Base-by-base conservation (phyloP, 1,139 yeast species). In the Schwanniomyces etchellsii region DNA sequence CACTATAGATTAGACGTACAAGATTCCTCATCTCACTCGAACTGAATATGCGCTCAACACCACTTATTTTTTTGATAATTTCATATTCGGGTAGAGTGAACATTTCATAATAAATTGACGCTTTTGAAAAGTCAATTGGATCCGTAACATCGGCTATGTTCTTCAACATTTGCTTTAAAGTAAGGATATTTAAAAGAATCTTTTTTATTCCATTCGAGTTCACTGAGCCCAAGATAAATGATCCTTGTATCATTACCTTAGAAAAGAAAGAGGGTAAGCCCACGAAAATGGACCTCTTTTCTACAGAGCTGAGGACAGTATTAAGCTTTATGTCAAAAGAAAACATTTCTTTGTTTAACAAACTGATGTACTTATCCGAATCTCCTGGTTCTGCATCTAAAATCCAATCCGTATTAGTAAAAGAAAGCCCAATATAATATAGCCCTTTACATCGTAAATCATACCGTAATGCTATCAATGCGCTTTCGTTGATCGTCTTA, bases 81-180 rank as follows among this genome's bases (percentile, higher is more conserved):
- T 45, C 48, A 31, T 60, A 57, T 37, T 71, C 74, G 33, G 66
- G 61, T 34, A 55, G 44, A 6, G 72, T 63, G 50, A 74, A 66
- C 45, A 75, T 47, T 27, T 76, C 76, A 49, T 77, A 84, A 53
- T 77, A 84, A 6, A 60, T 53, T 4, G 81, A 57, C 0, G 85
- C 70, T 25, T 64, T 57, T 13, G 70, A 55, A 55, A 83, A 80
- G 40, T 77, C 74, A 5, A 81, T 77, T n/a, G 61, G 58, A 29
- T 72, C 71, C 0, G 85, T 79, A 30, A 71, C 68, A 14, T 60
- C 54, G 42, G 76, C 70, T 14, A 83, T 64, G 36, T 76, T 77
- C 43, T 86, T 70, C 37, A 81, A 69, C 68, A 80, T 75, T 48
- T 84, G 94, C 55, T 83, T 94, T 29, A 85, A 56, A 0, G 84